Conservation (phyloP, 2,329 filamentous ascomycete genomes). For the Sclerotinia glacialis region DNA sequence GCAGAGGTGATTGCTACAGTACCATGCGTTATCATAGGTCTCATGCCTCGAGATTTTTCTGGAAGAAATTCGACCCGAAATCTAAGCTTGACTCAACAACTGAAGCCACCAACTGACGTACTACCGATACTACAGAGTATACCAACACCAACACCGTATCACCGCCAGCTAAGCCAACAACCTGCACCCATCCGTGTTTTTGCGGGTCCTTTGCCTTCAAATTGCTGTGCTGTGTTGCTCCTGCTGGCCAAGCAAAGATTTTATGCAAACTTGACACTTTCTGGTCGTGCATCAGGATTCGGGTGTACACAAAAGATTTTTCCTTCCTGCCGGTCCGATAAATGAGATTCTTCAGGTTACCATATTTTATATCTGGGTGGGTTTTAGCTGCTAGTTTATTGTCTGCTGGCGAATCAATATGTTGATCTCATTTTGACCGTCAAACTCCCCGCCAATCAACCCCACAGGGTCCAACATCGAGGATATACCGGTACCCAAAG, state of each 20-base stretch:
- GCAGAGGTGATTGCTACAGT: background rate
- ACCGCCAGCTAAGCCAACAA: conserved; percentile 20
- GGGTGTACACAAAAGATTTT: background rate
- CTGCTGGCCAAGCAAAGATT: background rate
- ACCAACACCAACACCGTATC: too few relatives aligned
- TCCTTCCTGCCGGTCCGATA: conserved; percentile 7
- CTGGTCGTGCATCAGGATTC: background rate
- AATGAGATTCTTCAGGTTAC: background rate
- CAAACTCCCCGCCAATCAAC: conserved; percentile 8
- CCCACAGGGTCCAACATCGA: conserved; percentile 15
- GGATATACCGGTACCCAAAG: conserved; percentile 6
- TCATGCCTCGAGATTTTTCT: background rate
- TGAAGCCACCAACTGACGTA: too few relatives aligned
- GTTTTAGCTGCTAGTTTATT: conserved; percentile 5
- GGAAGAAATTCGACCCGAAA: too few relatives aligned
- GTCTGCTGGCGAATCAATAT: conserved; percentile 6
- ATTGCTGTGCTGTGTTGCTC: conserved; percentile 8
- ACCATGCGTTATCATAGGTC: background rate
- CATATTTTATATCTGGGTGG: background rate
- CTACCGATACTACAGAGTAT: too few relatives aligned
- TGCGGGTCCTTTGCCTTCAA: conserved; percentile 13
- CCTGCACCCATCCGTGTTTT: conserved; percentile 14
- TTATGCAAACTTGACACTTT: background rate
- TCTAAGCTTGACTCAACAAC: too few relatives aligned
- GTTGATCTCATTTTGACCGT: background rate